Conservation (phyloP, 495 filamentous ascomycete species). For the Hyaloscypha finlandica region DNA sequence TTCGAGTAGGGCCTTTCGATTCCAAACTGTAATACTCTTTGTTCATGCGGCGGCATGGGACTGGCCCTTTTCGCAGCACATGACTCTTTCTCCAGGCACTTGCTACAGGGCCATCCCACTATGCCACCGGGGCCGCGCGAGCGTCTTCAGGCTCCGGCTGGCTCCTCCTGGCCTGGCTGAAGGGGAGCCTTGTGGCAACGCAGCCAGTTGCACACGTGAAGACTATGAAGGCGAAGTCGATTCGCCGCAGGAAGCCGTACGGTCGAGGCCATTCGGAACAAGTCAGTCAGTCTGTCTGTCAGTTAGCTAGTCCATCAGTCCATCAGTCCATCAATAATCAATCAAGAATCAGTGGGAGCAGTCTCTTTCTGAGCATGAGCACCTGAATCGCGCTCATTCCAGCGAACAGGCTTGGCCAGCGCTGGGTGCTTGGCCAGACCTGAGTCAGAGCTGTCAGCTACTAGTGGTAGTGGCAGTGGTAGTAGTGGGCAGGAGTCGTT, state of each 20-base stretch:
- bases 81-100: neutral
- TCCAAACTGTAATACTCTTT: neutral
- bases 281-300: neutral
- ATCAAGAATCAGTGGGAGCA: neutral
- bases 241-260: neutral
- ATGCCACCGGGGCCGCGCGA: neutral
- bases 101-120: neutral
- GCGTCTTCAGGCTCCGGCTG: neutral
- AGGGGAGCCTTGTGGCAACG: neutral
- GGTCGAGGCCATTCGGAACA: neutral
- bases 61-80: neutral
- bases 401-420: neutral
- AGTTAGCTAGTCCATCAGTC: too few species aligned
- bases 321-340: too few species aligned
- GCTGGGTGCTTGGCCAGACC: neutral
- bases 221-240: neutral
- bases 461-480: neutral
- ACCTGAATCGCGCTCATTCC: neutral
- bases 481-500: neutral
- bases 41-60: neutral
- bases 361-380: neutral
- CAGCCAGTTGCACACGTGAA: neutral
- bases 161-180: constrained; percentile 1
- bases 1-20: neutral
- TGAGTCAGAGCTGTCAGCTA: neutral